Evolutionary conservation across 208 protist genomes (phyloP).

Genomic region (Wallacemonas rigidus): DNA sequence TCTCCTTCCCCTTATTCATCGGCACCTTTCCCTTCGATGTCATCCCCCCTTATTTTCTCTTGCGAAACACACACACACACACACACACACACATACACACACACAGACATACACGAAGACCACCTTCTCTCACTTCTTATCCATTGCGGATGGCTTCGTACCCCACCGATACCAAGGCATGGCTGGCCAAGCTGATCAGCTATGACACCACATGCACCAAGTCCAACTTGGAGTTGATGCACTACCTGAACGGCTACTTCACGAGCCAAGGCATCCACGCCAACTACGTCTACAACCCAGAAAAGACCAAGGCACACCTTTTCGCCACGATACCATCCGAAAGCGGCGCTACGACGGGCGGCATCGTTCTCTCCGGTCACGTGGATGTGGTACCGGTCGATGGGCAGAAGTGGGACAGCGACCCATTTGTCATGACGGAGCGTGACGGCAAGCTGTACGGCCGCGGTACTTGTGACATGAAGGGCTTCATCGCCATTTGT

Average conservation of each 20-base stretch:
- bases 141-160: background rate
- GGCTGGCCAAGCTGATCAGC: constrained; percentile 55
- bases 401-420: constrained; percentile 68
- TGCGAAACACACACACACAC: no score
- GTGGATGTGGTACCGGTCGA: constrained; percentile 74
- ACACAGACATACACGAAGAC: no score
- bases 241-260: constrained; percentile 42
- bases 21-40: no score
- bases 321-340: constrained; percentile 50
- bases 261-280: constrained; percentile 29
- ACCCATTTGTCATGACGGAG: constrained; percentile 59
- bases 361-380: constrained; percentile 64
- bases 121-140: no score
- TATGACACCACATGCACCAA: constrained; percentile 64
- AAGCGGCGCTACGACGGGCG: constrained; percentile 42
- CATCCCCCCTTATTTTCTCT: no score
- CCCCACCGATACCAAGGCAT: constrained; percentile 20
- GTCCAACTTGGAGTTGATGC: constrained; percentile 36
- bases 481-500: constrained; percentile 58
- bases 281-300: constrained; percentile 37
- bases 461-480: constrained; percentile 65
- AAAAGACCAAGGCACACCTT: constrained; percentile 49
- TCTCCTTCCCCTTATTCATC: no score
- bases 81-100: no score
- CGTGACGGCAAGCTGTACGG: constrained; percentile 59